These are phyloP conservation scores for Globisporangium cystogenes DNA, from an alignment of 352 stramenopile species.

Conservation along the genomic window DNA sequence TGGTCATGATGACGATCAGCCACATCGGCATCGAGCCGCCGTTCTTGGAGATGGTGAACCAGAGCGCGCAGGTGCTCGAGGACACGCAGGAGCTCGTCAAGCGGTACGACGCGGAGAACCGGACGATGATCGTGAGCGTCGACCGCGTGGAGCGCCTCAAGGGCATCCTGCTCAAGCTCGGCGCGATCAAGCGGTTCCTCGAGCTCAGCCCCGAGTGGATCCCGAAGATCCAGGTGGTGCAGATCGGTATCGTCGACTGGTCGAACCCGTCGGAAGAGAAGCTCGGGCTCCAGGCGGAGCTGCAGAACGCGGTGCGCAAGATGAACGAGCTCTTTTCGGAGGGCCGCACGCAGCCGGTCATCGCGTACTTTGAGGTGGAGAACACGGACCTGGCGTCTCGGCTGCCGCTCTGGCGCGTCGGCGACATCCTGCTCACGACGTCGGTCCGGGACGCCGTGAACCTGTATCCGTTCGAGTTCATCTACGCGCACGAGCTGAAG, in stretches of 20 bases:
- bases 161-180: slow-evolving; percentile 96
- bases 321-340: slow-evolving; percentile 61
- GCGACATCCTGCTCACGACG: slow-evolving; percentile 69
- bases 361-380: slow-evolving; percentile 69
- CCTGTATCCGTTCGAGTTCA: slow-evolving; percentile 84
- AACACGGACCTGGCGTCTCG: slow-evolving; percentile 78
- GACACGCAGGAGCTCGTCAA: slow-evolving; percentile 31
- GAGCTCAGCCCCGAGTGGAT: slow-evolving; percentile 67
- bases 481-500: slow-evolving; percentile 73
- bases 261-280: slow-evolving; percentile 74
- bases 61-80: slow-evolving; percentile 44
- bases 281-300: slow-evolving; percentile 50
- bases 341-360: slow-evolving; percentile 38
- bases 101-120: slow-evolving; percentile 50
- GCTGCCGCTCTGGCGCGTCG: slow-evolving; percentile 65
- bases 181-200: slow-evolving; percentile 95
- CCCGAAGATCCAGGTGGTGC: slow-evolving; percentile 83
- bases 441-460: slow-evolving; percentile 81
- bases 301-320: slow-evolving; percentile 51
- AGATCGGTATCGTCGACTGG: slow-evolving; percentile 73
- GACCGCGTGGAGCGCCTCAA: slow-evolving; percentile 96
- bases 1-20: slow-evolving; percentile 96
- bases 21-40: slow-evolving; percentile 96
- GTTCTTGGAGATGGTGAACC: slow-evolving; percentile 67
- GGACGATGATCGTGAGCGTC: slow-evolving; percentile 91